These are phyloP conservation scores for Rhodotorula sp. DNA, from an alignment of 1,284 basidiomycete species.

Conservation along the genomic window DNA sequence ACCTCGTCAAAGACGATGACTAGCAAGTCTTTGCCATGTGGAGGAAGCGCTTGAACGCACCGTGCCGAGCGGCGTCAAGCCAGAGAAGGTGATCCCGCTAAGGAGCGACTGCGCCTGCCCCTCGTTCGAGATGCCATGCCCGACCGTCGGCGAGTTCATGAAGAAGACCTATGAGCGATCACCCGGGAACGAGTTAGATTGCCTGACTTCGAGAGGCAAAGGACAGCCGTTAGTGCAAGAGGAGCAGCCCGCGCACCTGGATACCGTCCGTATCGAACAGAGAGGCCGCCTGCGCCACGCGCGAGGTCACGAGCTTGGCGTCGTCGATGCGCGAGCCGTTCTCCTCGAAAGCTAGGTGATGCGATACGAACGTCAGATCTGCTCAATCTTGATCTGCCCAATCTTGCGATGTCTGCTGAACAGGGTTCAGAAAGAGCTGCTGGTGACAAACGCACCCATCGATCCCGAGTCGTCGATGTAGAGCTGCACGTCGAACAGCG, in stretches of 20 bases:
- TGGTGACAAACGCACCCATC: background rate
- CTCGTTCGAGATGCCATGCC: slow-evolving; percentile 54
- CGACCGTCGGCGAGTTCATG: slow-evolving; percentile 54
- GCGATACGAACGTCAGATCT: background rate
- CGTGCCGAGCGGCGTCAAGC: slow-evolving; percentile 51
- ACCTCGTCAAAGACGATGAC: too few relatives aligned
- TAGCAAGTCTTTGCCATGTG: too few relatives aligned
- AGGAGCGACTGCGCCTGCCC: slow-evolving; percentile 43
- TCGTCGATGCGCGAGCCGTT: slow-evolving; percentile 53
- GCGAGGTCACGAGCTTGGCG: slow-evolving; percentile 50
- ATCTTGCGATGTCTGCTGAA: background rate
- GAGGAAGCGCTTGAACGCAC: slow-evolving; percentile 4
- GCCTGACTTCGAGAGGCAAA: background rate
- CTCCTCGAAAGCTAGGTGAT: slow-evolving; percentile 50
- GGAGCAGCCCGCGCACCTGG: slow-evolving; percentile 43
- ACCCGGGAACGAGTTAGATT: background rate
- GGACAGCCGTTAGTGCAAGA: background rate
- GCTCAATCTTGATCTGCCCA: too few relatives aligned
- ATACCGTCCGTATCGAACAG: slow-evolving; percentile 57
- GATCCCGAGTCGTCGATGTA: slow-evolving; percentile 52
- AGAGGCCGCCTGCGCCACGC: slow-evolving; percentile 53
- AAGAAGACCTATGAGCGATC: slow-evolving; percentile 38
- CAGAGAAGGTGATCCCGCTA: slow-evolving; percentile 27
- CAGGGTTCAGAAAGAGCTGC: background rate
- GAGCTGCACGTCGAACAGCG: slow-evolving; percentile 45